Evolutionary conservation across 2,329 filamentous ascomycete genomes (phyloP), one percentile per base, ranked within the genome.

Genomic region (Chaetoscypha palmicola): DNA sequence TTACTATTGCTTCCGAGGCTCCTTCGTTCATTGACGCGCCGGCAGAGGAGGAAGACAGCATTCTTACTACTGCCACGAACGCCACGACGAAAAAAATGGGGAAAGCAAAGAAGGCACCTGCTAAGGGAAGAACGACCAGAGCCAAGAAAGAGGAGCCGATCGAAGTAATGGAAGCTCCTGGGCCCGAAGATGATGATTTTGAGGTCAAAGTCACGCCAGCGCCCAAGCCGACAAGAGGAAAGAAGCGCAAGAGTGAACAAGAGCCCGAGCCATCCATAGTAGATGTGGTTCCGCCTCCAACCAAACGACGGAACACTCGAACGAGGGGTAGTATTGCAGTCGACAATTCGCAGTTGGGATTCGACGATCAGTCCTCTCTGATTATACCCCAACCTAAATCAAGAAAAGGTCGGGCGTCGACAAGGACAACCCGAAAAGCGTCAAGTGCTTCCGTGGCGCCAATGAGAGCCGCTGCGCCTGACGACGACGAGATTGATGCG

Each of bases 401-500:
- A 12, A 74, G 69, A 60, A 76, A 72, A 58, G 64, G 64, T 2
- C 64, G 65, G 32, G 64, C 69, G 17, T 68, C 73, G 2, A 69
- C 64, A 8, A 67, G 67, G 51, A 48, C 5, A 50, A 43, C 58
- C 8, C 69, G 73, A 23, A 78, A 77, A 51, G 61, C 60, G 1
- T 80, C 77, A 2, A 61, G 64, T 28, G 56, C 63, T 10, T 69
- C 72, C 3, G 56, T 63, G 12, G 64, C 68, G 24, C 74, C 76
- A 1, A 57, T 66, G 5, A 66, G 68, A n/a, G 64, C 64, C 12
- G 35, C 45, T 3, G 63, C 75, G 9, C 72, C 74, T 0, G 70
- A 77, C 43, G 79, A 86, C 48, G 75, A 79, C 1, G 81, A 84
- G 50, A 73, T 86, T 28, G 79, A 86, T 40, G 73, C 74, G 17